Conservation (phyloP, 1,139 yeast genomes). For the Taphrina populina region DNA sequence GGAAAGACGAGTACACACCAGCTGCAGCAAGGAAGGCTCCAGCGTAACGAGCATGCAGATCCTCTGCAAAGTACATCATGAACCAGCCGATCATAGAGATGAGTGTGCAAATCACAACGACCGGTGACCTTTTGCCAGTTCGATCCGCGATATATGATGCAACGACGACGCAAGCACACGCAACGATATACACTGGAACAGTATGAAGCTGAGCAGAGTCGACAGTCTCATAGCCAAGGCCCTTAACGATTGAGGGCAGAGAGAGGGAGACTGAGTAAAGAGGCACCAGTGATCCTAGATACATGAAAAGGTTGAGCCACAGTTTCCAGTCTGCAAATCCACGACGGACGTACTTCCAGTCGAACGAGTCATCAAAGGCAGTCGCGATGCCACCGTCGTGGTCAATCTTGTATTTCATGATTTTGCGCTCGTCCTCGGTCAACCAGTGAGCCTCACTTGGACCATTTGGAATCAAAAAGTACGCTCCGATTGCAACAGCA, state of each 20-base stretch:
- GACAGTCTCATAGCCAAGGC: conserved; percentile 42
- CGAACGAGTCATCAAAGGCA: conserved; percentile 28
- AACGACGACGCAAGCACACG: conserved; percentile 44
- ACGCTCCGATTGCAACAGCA: conserved; percentile 61
- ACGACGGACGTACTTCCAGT: conserved; percentile 30
- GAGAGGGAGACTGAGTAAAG: conserved; percentile 42
- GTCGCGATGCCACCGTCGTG: conserved; percentile 27
- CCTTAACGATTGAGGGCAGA: conserved; percentile 45
- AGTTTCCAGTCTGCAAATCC: conserved; percentile 32
- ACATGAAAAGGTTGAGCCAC: conserved; percentile 23
- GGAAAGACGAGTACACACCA: conserved; percentile 32
- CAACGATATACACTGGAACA: conserved; percentile 47
- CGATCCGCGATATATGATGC: conserved; percentile 46
- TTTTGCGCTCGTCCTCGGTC: conserved; percentile 45
- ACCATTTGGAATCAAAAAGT: conserved; percentile 68
- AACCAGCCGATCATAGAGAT: conserved; percentile 46
- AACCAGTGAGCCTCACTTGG: conserved; percentile 62
- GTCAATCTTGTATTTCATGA: conserved; percentile 18
- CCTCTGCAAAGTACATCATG: conserved; percentile 36
- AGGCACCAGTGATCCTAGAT: conserved; percentile 30
- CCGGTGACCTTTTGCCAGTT: conserved; percentile 46
- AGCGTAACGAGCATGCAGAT: conserved; percentile 28
- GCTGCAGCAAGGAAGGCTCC: conserved; percentile 31
- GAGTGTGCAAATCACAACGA: conserved; percentile 43
- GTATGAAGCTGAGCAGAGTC: conserved; percentile 43